phyloP scores from a whole-genome alignment of 108 stramenopile genomes.

The Cylindrotheca closterium region DNA sequence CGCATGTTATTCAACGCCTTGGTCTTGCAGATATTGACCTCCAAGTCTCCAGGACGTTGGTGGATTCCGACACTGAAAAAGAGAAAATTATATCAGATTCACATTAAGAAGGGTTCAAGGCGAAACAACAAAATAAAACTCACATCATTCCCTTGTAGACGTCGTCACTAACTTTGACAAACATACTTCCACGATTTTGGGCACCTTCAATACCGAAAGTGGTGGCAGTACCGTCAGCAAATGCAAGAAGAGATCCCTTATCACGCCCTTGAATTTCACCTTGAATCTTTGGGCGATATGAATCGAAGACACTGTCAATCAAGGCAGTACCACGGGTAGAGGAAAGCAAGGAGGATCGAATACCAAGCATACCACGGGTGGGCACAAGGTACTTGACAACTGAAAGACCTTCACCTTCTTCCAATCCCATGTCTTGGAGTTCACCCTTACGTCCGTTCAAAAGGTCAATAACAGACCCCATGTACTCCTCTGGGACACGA shows the following conservation, averaged over 20 bases:
- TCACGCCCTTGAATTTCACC: conserved; percentile 90
- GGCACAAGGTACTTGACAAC: conserved; percentile 96
- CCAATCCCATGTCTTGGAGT: conserved; percentile 90
- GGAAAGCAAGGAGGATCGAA: conserved; percentile 89
- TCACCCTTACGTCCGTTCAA: conserved; percentile 94
- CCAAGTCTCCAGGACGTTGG: conserved; percentile 96
- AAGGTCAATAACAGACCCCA: conserved; percentile 90
- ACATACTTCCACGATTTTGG: conserved; percentile 93
- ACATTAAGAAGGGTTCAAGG: background rate
- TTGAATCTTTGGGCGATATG: conserved; percentile 81
- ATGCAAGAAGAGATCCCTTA: conserved; percentile 96
- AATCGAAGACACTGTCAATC: conserved; percentile 94
- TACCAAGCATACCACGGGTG: conserved; percentile 96
- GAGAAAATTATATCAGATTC: background rate
- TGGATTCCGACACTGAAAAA: conserved; percentile 88
- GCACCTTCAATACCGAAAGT: conserved; percentile 92
- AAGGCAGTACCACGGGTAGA: conserved; percentile 95
- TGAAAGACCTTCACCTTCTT: conserved; percentile 81
- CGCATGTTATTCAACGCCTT: conserved; percentile 98
- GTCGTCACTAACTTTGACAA: conserved; percentile 76
- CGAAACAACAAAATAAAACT: conserved; percentile 15
- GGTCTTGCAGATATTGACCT: conserved; percentile 96
- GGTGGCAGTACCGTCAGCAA: conserved; percentile 88
- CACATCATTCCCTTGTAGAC: conserved; percentile 96
- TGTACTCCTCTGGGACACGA: conserved; percentile 93